Conservation (phyloP, 257 asterid genomes). For the Jacaranda copaia region DNA sequence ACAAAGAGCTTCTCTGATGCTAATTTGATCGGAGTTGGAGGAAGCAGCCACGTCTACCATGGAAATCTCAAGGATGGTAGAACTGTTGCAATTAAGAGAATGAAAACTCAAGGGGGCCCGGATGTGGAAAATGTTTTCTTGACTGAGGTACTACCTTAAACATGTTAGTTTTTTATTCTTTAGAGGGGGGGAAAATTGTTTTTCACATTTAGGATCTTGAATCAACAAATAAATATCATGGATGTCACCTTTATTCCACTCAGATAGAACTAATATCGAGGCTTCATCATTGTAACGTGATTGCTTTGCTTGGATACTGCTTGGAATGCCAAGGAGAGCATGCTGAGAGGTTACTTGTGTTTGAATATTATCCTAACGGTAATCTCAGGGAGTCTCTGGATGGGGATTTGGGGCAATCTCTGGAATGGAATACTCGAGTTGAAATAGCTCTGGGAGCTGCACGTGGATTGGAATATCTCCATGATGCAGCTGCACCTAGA, state of each 20-base stretch:
- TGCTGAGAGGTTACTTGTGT: conserved; percentile 83
- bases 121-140: conserved; percentile 81
- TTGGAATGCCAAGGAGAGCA: conserved; percentile 73
- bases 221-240: not conserved
- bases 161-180: not conserved
- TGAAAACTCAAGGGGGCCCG: conserved; percentile 71
- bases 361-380: conserved; percentile 86
- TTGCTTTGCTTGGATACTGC: conserved; percentile 93
- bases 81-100: conserved; percentile 87
- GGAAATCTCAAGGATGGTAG: conserved; percentile 83
- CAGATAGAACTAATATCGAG: conserved; percentile 94
- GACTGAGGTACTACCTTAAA: conserved; percentile 71
- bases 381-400: conserved; percentile 89
- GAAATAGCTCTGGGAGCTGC: conserved; percentile 97
- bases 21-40: conserved; percentile 92
- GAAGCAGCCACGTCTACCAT: conserved; percentile 86
- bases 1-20: conserved; percentile 72
- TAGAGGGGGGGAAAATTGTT: not conserved
- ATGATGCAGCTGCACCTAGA: conserved; percentile 97
- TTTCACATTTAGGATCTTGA: not conserved
- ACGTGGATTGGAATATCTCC: conserved; percentile 97
- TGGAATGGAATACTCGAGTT: conserved; percentile 83
- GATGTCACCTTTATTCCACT: conserved; percentile 1
- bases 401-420: conserved; percentile 58
- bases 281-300: conserved; percentile 94